A percentile compares a stretch with the other conserved stretches of the same genome.
Conservation (phyloP, 768 basidiomycete genomes). For the Suillus subluteus region DNA sequence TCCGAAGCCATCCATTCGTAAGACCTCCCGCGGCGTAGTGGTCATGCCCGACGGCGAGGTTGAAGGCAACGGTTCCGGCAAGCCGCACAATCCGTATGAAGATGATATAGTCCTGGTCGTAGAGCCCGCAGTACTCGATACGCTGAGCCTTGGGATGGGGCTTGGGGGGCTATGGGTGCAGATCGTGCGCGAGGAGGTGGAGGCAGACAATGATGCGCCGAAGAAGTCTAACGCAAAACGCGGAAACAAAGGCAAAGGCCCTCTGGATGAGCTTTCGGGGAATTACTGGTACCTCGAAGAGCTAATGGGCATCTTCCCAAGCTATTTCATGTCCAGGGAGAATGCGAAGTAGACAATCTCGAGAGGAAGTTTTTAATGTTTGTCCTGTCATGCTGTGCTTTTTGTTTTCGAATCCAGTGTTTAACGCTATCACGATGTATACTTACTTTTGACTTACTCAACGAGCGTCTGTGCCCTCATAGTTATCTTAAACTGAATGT, state of each 20-base stretch:
- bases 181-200: slow-evolving; percentile 45
- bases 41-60: slow-evolving; percentile 26
- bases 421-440: background rate
- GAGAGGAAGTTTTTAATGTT: background rate
- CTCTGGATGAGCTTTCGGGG: slow-evolving; percentile 26
- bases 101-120: slow-evolving; percentile 67
- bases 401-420: slow-evolving; percentile 4
- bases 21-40: slow-evolving; percentile 41
- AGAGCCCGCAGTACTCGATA: slow-evolving; percentile 45
- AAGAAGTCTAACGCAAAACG: slow-evolving; percentile 12
- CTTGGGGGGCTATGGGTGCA: slow-evolving; percentile 73
- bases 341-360: slow-evolving; percentile 8
- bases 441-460: background rate
- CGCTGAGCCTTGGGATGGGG: slow-evolving; percentile 44
- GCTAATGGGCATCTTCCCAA: slow-evolving; percentile 53
- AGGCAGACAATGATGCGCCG: slow-evolving; percentile 2
- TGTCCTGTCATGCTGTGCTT: background rate
- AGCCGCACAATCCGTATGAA: slow-evolving; percentile 51
- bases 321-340: slow-evolving; percentile 45
- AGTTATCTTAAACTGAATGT: background rate
- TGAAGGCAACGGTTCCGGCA: slow-evolving; percentile 17
- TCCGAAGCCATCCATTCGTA: slow-evolving; percentile 37
- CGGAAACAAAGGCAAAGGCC: slow-evolving; percentile 31
- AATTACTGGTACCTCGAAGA: slow-evolving; percentile 66
- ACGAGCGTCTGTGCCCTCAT: background rate